Evolutionary conservation across 2,329 filamentous ascomycete species (phyloP).

Genomic region (Trichoderma guizhouense): DNA sequence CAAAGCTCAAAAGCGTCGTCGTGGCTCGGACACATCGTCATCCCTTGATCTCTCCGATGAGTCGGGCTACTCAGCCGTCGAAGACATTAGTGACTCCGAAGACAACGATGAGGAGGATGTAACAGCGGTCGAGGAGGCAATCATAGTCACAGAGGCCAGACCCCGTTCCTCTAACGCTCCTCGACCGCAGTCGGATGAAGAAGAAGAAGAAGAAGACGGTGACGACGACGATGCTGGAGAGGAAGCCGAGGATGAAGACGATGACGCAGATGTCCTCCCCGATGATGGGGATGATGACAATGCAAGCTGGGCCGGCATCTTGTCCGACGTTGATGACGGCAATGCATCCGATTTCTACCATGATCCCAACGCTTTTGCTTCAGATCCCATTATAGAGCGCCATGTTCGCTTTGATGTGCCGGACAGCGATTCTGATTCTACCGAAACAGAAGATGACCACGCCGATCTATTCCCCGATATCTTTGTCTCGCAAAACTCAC

Average conservation of each 20-base stretch:
- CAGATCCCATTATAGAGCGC: constrained; percentile 46
- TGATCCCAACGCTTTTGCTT: constrained; percentile 40
- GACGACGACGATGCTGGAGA: constrained; percentile 37
- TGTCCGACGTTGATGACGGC: constrained; percentile 45
- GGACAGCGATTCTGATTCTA: constrained; percentile 64
- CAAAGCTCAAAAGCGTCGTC: constrained; percentile 46
- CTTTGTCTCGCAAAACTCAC: constrained; percentile 69
- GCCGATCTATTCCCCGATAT: constrained; percentile 72
- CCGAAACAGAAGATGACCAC: constrained; percentile 59
- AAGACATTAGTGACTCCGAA: constrained; percentile 73
- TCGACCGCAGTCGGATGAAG: constrained; percentile 45
- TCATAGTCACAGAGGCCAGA: constrained; percentile 55
- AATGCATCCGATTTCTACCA: constrained; percentile 42
- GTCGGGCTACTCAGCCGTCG: constrained; percentile 70
- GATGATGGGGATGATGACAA: constrained; percentile 42
- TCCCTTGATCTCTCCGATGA: constrained; percentile 62
- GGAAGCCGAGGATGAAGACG: constrained; percentile 37
- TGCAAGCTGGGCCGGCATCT: constrained; percentile 55
- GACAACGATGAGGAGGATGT: constrained; percentile 78
- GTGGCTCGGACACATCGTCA: constrained; percentile 53
- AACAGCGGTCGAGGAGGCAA: constrained; percentile 72
- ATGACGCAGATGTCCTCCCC: constrained; percentile 34
- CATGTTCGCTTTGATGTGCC: constrained; percentile 73
- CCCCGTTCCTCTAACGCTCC: constrained; percentile 43
- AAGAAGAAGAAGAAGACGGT: constrained; percentile 33